Evolutionary conservation across 176 grass and related monocot genomes (phyloP), one percentile per base, ranked within the genome.

Genomic region (Otatea glauca): DNA sequence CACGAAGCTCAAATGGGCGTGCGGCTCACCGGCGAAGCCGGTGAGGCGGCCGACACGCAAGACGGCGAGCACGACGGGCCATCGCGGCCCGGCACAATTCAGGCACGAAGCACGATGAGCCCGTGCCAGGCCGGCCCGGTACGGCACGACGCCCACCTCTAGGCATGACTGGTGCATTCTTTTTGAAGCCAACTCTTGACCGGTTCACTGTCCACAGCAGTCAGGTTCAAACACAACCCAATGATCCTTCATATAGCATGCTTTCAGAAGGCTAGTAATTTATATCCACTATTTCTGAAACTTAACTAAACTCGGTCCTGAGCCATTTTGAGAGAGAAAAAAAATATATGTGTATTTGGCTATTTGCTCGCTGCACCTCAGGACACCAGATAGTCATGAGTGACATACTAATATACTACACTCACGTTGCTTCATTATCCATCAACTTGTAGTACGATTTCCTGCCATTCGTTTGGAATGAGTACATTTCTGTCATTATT

Each of bases 181-280:
- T 47, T 81, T 18, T 49, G 10, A 72, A 21, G 21, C 72, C 66
- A 47, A 8, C 53, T 72, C 47, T 86, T 76, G 45, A 82, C 66
- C 1, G 5, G 6, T 45, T 37, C 29, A 29, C 27, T 54, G 35
- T 78, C 72, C 55, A 51, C 24, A 37, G 42, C n/a, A 21, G 58
- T 56, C 17, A 10, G 24, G 17, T 75, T 81, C 38, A 81, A 56
- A 74, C 4, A 44, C 0, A 65, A 65, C 18, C 25, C 24, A 27
- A 9, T 35, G 44, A 17, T 75, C 74, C 38, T 4, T 82, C 34
- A 32, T 81, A 14, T 76, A 63, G 7, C 51, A 44, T 34, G 12
- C 59, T 80, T 38, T 76, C 21, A 1, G 9, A 35, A 17, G 17
- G 23, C 4, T 47, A 45, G 11, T 58, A 17, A 70, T 42, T n/a